Percentiles rank a stretch among this genome's conserved stretches.
These are phyloP conservation scores for Viola pubescens DNA, from an alignment of 441 rosid genomes.

Conservation along the genomic window DNA sequence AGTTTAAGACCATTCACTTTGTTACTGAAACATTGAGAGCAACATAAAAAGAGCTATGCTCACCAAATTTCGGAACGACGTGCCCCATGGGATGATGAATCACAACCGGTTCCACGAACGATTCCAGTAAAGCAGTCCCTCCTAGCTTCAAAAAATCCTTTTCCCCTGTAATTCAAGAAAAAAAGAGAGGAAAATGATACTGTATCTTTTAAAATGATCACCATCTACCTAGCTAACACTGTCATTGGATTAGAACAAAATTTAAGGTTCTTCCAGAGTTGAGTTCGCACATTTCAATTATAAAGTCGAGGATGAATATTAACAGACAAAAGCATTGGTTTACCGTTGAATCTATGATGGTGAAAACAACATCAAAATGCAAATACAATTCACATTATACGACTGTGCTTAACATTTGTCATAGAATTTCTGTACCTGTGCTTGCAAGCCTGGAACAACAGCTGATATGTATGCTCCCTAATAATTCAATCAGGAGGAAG, in stretches of 20 bases:
- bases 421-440: slow-evolving; percentile 17
- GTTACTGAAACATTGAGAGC: background rate
- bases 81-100: slow-evolving; percentile 46
- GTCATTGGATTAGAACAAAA: too few relatives aligned
- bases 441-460: slow-evolving; percentile 59
- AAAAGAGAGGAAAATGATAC: too few relatives aligned
- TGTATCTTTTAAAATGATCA: too few relatives aligned
- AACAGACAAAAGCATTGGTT: too few relatives aligned
- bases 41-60: background rate
- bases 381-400: too few relatives aligned
- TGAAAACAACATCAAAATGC: too few relatives aligned
- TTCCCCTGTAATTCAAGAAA: slow-evolving; percentile 33
- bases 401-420: background rate
- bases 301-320: too few relatives aligned
- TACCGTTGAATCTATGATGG: too few relatives aligned
- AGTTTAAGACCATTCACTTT: background rate
- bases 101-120: slow-evolving; percentile 56
- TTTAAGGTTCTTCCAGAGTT: too few relatives aligned
- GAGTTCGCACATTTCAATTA: too few relatives aligned
- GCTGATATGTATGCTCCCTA: slow-evolving; percentile 60
- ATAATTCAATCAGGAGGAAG: background rate
- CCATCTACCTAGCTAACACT: too few relatives aligned
- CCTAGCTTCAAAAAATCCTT: slow-evolving; percentile 36
- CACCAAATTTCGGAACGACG: slow-evolving; percentile 45
- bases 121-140: slow-evolving; percentile 29